Conservation (phyloP, 2,329 filamentous ascomycete species). For the Monascus ruber region DNA sequence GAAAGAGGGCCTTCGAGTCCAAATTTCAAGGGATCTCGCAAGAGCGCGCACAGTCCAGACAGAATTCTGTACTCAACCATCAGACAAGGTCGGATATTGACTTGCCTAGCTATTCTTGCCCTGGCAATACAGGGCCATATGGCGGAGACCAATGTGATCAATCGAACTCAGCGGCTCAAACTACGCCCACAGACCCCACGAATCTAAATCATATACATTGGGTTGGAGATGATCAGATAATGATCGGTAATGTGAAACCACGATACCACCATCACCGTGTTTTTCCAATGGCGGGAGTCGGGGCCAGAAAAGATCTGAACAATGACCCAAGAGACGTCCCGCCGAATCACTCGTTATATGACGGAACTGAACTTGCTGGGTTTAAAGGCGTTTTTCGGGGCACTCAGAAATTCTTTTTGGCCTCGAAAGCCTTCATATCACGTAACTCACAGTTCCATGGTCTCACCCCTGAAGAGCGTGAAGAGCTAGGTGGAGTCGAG, state of each 20-base stretch:
- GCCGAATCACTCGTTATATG: slow-evolving; percentile 9
- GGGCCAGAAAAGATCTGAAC: slow-evolving; percentile 21
- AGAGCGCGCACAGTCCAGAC: slow-evolving; percentile 9
- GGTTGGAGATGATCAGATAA: slow-evolving; percentile 21
- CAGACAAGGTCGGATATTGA: slow-evolving; percentile 4
- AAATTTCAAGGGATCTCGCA: slow-evolving; percentile 46
- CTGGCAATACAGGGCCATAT: background rate
- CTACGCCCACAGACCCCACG: background rate
- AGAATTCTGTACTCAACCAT: slow-evolving; percentile 1
- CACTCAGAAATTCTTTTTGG: slow-evolving; percentile 19
- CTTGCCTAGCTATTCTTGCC: background rate
- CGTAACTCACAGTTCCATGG: slow-evolving; percentile 42
- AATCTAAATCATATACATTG: slow-evolving; percentile 11
- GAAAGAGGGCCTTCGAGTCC: slow-evolving; percentile 51
- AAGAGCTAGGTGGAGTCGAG: slow-evolving; percentile 33
- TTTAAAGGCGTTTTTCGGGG: slow-evolving; percentile 15
- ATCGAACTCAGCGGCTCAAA: background rate
- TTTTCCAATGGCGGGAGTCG: slow-evolving; percentile 25
- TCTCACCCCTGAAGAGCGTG: slow-evolving; percentile 31
- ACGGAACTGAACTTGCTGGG: slow-evolving; percentile 9
- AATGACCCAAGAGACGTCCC: slow-evolving; percentile 21
- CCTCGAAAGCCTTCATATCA: slow-evolving; percentile 23
- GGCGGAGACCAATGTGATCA: background rate
- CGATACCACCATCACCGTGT: slow-evolving; percentile 14
- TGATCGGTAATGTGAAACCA: slow-evolving; percentile 9